These are phyloP conservation scores for Hepatocystis sp. DNA, from an alignment of 169 alveolate genomes.

Conservation along the genomic window DNA sequence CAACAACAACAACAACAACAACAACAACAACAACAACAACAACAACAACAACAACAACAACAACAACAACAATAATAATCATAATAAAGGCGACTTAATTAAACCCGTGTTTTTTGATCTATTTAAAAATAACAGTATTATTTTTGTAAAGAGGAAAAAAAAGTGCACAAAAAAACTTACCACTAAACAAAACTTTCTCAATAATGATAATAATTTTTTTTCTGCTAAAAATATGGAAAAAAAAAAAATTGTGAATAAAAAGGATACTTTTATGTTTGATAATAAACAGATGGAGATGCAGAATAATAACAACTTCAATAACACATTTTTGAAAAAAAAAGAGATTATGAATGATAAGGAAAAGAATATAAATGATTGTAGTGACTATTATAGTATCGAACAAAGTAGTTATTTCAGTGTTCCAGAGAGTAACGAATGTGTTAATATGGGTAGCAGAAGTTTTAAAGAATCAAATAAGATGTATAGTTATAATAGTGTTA, in stretches of 20 bases:
- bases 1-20: too few species aligned
- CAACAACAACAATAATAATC: too few species aligned
- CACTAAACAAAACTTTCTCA: too few species aligned
- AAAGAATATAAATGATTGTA: background rate
- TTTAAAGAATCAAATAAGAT: too few species aligned
- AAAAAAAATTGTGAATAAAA: background rate
- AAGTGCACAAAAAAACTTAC: background rate
- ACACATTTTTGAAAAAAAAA: background rate
- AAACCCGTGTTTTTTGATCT: conserved; percentile 12
- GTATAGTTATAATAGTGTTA: background rate
- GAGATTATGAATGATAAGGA: background rate
- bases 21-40: too few species aligned
- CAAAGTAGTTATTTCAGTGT: too few species aligned
- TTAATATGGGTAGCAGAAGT: too few species aligned
- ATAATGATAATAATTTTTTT: too few species aligned
- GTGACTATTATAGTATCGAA: too few species aligned
- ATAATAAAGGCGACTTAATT: background rate
- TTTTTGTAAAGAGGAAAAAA: conserved; percentile 26
- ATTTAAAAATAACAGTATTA: conserved; percentile 12
- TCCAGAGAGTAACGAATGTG: too few species aligned
- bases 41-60: too few species aligned
- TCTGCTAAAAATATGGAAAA: too few species aligned
- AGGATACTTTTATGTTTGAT: conserved; percentile 1
- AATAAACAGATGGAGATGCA: conserved; percentile 3
- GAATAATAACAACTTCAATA: background rate